Base-by-base conservation (phyloP, 495 filamentous ascomycete genomes). In the Chaetomium cochliodes region DNA sequence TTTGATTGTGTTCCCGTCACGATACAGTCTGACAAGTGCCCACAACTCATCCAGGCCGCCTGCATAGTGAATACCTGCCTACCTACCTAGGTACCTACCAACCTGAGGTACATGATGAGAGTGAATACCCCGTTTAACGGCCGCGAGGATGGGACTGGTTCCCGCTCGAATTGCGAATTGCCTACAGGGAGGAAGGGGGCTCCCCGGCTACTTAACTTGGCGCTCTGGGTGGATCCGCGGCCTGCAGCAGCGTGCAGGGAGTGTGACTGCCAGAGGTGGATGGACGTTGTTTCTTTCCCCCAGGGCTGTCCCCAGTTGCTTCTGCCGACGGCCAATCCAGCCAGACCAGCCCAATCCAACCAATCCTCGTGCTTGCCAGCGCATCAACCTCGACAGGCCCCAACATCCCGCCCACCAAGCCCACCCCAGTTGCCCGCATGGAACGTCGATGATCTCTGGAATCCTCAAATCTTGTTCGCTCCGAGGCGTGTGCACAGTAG, bases 351-450 rank as follows among this genome's bases (percentile, higher is more conserved):
- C 44, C 18, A 60, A 65, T 42, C 65, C 63, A 69, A 60, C 74
- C 73, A 77, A 72, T 74, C 63, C 69, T 63, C 64, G 65, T 52
- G 65, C 71, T 55, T 70, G 74, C 73, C 72, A 74, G 72, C 74
- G 71, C 74, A 74, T 75, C 74, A 72, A 71, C 67, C 65, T 62
- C 62, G 55, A 65, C 63, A 66, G 70, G 69, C 74, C 73, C 73
- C 62, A 69, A 75, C 71, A 67, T 54, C 63, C 63, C 53, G 37
- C 51, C 58, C 26, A 4, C n/a, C 52, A 53, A 30, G 11, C 53
- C 56, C 28, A 30, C 63, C 33, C 37, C 58, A 62, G 58, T 54
- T 67, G 58, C 70, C 70, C 66, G 67, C 72, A 73, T 74, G 69
- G 69, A 67, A 72, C 64, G 41, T 63, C 60, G 69, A 69, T 65